A percentile compares a stretch with the other conserved stretches of the same genome.
phyloP scores from a whole-genome alignment of 345 rosid species.

The Dipteronia sinensis region DNA sequence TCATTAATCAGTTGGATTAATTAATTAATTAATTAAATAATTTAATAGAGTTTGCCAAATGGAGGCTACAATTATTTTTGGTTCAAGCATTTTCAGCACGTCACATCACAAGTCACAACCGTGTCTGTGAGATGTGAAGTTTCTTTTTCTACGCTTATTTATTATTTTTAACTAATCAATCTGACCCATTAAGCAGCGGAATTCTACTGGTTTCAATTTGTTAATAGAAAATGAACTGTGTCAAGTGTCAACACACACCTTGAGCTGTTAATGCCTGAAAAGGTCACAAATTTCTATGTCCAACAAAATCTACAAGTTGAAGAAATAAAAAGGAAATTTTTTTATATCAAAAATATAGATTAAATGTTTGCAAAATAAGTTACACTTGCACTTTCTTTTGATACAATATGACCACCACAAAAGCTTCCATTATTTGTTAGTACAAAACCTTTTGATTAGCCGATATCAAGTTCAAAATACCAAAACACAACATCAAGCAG shows the following conservation, averaged over 20 bases:
- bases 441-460: not conserved
- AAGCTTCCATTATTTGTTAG: not conserved
- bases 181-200: not conserved
- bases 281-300: not conserved
- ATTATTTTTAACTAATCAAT: not conserved
- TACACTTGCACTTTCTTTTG: not conserved
- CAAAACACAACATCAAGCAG: constrained; percentile 29
- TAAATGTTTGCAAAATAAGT: not conserved
- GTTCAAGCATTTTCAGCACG: not conserved
- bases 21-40: not conserved
- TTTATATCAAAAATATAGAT: not conserved
- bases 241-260: not conserved
- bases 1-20: too few species aligned
- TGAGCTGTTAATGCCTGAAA: not conserved
- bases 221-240: not conserved
- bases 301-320: not conserved
- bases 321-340: not conserved
- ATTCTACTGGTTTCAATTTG: not conserved
- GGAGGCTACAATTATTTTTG: not conserved
- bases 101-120: not conserved
- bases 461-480: not conserved
- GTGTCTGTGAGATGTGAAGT: too few species aligned
- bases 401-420: not conserved
- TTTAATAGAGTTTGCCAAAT: not conserved
- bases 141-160: not conserved